Evolutionary conservation across 345 rosid genomes (phyloP).

Genomic region (Citrus maxima): DNA sequence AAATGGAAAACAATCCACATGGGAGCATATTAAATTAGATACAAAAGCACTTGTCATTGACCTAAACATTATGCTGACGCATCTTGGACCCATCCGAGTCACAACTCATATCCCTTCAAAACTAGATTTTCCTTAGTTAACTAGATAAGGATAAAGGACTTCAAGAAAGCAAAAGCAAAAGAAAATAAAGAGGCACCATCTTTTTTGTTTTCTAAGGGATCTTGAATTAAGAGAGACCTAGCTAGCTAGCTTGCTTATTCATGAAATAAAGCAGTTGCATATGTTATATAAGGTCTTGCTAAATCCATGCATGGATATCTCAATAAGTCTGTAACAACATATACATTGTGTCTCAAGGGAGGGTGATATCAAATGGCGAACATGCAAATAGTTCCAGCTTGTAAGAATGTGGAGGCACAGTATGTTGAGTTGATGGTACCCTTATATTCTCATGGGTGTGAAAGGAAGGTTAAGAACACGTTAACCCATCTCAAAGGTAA

Average conservation of each 20-base stretch:
- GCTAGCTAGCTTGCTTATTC: background rate
- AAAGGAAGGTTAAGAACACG: slow-evolving; percentile 69
- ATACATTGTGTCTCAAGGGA: background rate
- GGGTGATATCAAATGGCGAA: slow-evolving; percentile 37
- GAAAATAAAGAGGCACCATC: background rate
- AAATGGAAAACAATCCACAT: slow-evolving; percentile 27
- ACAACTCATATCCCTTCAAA: slow-evolving; percentile 5
- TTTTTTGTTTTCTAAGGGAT: background rate
- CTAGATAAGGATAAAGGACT: background rate
- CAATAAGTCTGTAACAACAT: background rate
- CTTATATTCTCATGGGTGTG: slow-evolving; percentile 80
- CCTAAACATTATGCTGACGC: slow-evolving; percentile 31
- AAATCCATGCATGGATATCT: background rate
- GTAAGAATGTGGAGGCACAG: slow-evolving; percentile 78
- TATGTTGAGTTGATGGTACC: slow-evolving; percentile 95
- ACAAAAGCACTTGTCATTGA: slow-evolving; percentile 11
- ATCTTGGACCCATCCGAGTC: slow-evolving; percentile 28
- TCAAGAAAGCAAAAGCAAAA: slow-evolving; percentile 8
- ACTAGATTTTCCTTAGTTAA: background rate
- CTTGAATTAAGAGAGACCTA: background rate
- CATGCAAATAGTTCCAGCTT: slow-evolving; percentile 66
- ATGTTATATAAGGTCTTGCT: background rate
- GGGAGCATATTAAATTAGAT: slow-evolving; percentile 5
- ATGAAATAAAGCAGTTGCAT: background rate
- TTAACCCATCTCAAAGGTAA: slow-evolving; percentile 82